Evolutionary conservation across 2,329 filamentous ascomycete species (phyloP), one percentile per base, ranked within the genome.

Genomic region (Xylaria digitata): DNA sequence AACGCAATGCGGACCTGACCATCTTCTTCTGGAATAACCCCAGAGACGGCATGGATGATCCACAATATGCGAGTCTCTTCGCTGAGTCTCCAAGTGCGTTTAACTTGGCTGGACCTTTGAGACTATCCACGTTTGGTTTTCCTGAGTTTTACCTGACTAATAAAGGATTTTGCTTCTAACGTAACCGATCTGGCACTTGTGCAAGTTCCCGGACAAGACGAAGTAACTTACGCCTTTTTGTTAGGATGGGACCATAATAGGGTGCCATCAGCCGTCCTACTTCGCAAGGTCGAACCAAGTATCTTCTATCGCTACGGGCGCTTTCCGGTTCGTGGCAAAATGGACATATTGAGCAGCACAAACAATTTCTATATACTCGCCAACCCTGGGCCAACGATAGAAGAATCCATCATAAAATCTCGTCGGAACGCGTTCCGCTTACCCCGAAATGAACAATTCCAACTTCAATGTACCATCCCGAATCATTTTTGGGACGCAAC

Each of bases 21-120:
- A 70, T 71, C 26, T 72, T 73, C 55, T 68, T 66, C 30, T 73
- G 69, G 69, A 63, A 46, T 64, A 4, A 50, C 69, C 5, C 17
- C n/a, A 23, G 37, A 30, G 9, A 8, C 5, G 30, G 7, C 6
- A n/a, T n/a, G n/a, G n/a, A n/a, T n/a, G 6, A 30, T 21, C 49
- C 15, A 3, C 40, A 46, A 34, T 30, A 3, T 15, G 9, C 13
- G n/a, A 55, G 23, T 23, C 26, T 62, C 6, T 48, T 62, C 19
- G 59, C 59, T 6, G 59, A 62, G 21, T 62, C 59, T n/a, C 59
- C 59, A 26, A 30, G 21, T 13, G 40, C 30, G 1, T 62, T 62
- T 34, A 9, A 30, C 19, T 26, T 11, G n/a, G 42, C 42, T 32
- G 1, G 6, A 6, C 8, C 49, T 40, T 9, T 55, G 30, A 9